A percentile compares a stretch with the other conserved stretches of the same genome.
Evolutionary conservation across 2,329 filamentous ascomycete genomes (phyloP).

Genomic region (Penicillium sp.): DNA sequence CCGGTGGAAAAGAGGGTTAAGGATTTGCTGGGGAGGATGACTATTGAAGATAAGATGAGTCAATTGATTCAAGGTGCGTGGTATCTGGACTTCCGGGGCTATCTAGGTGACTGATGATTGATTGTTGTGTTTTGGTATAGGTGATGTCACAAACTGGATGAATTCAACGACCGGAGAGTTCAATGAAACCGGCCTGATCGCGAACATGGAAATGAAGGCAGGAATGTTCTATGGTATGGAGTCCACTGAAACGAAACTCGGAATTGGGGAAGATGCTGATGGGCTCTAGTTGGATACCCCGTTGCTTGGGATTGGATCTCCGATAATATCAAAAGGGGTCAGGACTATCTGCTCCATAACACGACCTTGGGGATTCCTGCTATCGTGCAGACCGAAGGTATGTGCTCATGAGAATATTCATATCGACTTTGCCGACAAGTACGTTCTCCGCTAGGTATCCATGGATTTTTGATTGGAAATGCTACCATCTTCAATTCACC

Average conservation of each 20-base stretch:
- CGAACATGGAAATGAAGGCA: constrained; percentile 67
- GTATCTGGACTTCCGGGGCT: not conserved
- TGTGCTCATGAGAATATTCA: not conserved
- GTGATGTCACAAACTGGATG: constrained; percentile 74
- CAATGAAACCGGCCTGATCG: constrained; percentile 67
- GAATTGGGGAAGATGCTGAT: not conserved
- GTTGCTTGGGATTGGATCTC: constrained; percentile 65
- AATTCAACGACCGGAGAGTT: constrained; percentile 67
- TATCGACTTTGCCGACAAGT: not conserved
- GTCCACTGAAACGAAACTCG: not conserved
- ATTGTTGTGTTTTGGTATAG: constrained; percentile 24
- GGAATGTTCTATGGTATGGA: constrained; percentile 63
- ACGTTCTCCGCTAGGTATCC: constrained; percentile 49
- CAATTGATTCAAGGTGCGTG: constrained; percentile 62
- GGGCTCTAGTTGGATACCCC: constrained; percentile 61
- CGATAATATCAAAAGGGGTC: constrained; percentile 63
- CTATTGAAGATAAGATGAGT: constrained; percentile 70
- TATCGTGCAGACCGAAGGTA: constrained; percentile 70
- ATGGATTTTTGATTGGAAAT: constrained; percentile 71
- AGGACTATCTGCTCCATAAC: constrained; percentile 69
- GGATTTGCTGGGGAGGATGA: constrained; percentile 73
- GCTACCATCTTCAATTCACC: constrained; percentile 80
- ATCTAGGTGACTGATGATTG: too few species aligned
- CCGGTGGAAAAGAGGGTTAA: constrained; percentile 65
- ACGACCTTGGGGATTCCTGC: constrained; percentile 71